Conservation (phyloP, 2,329 filamentous ascomycete genomes). For the Rhinocladiella similis region DNA sequence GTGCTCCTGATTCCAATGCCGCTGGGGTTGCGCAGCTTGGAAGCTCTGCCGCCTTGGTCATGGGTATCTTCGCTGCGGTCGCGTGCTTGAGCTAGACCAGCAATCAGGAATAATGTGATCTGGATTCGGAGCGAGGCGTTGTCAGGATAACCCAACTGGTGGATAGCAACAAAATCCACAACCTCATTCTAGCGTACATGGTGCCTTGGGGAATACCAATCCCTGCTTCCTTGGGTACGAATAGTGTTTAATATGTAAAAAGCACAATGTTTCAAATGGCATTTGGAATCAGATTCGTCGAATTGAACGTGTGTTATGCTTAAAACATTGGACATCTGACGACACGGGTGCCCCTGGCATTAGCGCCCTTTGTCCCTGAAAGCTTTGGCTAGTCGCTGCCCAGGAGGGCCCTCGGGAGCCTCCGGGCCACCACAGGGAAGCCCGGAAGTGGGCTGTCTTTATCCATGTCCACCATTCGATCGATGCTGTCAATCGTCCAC, state of each 20-base stretch:
- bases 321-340: neutral
- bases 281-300: neutral
- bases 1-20: constrained; percentile 13
- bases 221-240: no score
- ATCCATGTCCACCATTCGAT: neutral
- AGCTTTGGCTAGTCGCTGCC: neutral
- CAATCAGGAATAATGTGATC: neutral
- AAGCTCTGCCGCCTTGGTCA: constrained; percentile 34
- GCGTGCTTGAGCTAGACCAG: constrained; percentile 32
- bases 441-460: neutral
- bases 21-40: constrained; percentile 32
- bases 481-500: neutral
- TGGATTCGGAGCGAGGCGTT: neutral
- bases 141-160: neutral
- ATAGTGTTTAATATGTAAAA: no score
- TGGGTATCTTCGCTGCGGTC: constrained; percentile 37
- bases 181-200: neutral
- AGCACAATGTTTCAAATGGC: neutral
- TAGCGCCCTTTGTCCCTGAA: constrained; percentile 9
- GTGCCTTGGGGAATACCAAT: no score
- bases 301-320: neutral
- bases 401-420: constrained; percentile 3
- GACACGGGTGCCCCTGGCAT: constrained; percentile 17
- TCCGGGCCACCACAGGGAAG: neutral
- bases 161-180: neutral